phyloP scores from a whole-genome alignment of 345 rosid genomes.

The Syzygium grande region DNA sequence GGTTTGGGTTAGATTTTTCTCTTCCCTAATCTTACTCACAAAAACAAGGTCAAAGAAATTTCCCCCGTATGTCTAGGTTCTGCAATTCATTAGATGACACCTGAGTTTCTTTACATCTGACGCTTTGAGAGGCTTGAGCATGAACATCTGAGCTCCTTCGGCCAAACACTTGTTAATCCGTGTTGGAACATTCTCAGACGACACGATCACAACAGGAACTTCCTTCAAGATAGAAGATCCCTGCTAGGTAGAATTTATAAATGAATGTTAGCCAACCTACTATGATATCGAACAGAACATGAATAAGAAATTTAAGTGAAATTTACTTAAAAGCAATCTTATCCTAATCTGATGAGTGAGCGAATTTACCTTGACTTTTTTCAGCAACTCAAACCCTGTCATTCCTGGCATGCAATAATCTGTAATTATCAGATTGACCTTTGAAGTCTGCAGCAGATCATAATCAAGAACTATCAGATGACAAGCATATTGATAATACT shows the following conservation, averaged over 20 bases:
- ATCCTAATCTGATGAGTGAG: not conserved
- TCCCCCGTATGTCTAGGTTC: slow-evolving; percentile 5
- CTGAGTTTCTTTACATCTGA: slow-evolving; percentile 65
- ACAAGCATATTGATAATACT: not conserved
- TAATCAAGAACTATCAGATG: not conserved
- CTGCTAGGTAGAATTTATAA: slow-evolving; percentile 6
- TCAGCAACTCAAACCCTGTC: slow-evolving; percentile 81
- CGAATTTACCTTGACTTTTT: slow-evolving; percentile 57
- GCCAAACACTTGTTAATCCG: slow-evolving; percentile 72
- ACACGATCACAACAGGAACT: slow-evolving; percentile 83
- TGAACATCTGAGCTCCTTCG: slow-evolving; percentile 88
- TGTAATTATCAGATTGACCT: slow-evolving; percentile 70
- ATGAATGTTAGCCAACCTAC: not conserved
- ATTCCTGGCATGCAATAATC: slow-evolving; percentile 95
- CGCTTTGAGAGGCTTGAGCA: slow-evolving; percentile 76
- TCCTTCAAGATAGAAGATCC: slow-evolving; percentile 64
- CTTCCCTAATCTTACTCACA: not conserved
- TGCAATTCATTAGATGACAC: slow-evolving; percentile 34
- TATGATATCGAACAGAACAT: not conserved
- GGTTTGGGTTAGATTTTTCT: not conserved
- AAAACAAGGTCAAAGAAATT: not conserved
- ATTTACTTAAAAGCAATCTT: not conserved
- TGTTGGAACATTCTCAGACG: slow-evolving; percentile 75
- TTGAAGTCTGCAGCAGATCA: slow-evolving; percentile 29
- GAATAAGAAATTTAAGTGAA: not conserved